A percentile compares a stretch with the other conserved stretches of the same genome.
These are phyloP conservation scores for Hemileccinum rubropunctum DNA, from an alignment of 768 basidiomycete genomes.

Conservation along the genomic window DNA sequence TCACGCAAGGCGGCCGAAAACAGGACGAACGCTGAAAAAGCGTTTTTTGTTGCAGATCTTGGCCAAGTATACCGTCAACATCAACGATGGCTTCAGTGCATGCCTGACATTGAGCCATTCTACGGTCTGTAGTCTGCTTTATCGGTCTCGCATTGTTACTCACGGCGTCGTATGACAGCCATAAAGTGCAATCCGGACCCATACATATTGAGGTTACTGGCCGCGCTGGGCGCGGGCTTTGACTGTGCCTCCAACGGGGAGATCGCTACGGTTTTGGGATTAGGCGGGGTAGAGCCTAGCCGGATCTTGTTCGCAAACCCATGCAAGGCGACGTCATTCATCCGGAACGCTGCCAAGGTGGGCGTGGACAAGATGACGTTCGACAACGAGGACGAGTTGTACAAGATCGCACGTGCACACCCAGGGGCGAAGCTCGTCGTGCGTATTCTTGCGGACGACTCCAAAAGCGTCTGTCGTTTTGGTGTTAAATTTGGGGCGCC, in stretches of 20 bases:
- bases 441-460: conserved; percentile 97
- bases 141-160: conserved; percentile 24
- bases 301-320: conserved; percentile 98
- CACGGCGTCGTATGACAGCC: conserved; percentile 46
- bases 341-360: conserved; percentile 75
- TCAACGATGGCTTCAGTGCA: conserved; percentile 70
- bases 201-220: conserved; percentile 86
- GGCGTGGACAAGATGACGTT: conserved; percentile 96
- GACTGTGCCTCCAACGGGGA: conserved; percentile 97
- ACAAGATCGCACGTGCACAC: conserved; percentile 84
- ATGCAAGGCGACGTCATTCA: conserved; percentile 93
- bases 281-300: conserved; percentile 73
- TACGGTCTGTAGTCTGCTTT: conserved; percentile 61
- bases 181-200: conserved; percentile 99
- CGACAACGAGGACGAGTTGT: conserved; percentile 94
- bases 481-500: conserved; percentile 97
- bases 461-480: conserved; percentile 88
- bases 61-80: conserved; percentile 84
- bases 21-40: conserved; percentile 79
- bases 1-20: conserved; percentile 48
- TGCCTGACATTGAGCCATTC: conserved; percentile 89
- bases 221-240: conserved; percentile 88
- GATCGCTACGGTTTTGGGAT: conserved; percentile 72
- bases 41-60: conserved; percentile 96
- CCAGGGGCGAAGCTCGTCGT: conserved; percentile 84